Conservation (phyloP, 2,329 filamentous ascomycete species). For the Fusarium luffae region DNA sequence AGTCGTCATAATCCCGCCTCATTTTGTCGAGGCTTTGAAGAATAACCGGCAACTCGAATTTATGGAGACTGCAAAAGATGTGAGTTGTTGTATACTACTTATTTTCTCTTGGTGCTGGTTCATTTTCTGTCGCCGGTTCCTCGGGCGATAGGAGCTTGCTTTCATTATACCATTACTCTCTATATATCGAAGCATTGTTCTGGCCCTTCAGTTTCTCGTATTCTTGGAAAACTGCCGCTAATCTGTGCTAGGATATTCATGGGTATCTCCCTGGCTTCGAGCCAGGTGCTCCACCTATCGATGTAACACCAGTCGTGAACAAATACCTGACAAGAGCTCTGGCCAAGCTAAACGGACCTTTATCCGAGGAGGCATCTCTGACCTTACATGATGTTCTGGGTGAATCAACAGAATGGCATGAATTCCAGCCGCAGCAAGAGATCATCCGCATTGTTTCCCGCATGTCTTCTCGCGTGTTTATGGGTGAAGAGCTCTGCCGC, state of each 20-base stretch:
- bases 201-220: too few species aligned
- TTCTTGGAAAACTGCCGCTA: fast-evolving
- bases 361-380: background rate
- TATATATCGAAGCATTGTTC: too few species aligned
- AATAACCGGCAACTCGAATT: background rate
- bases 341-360: background rate
- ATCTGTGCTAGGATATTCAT: background rate
- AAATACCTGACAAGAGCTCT: slow-evolving; percentile 2
- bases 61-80: background rate
- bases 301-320: background rate
- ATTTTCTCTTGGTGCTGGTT: too few species aligned
- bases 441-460: background rate
- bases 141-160: too few species aligned
- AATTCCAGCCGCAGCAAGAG: background rate
- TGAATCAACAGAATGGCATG: slow-evolving; percentile 6
- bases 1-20: background rate
- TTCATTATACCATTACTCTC: too few species aligned
- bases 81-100: too few species aligned
- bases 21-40: background rate
- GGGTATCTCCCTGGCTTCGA: slow-evolving; percentile 1
- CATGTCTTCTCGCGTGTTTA: slow-evolving; percentile 52
- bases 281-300: background rate
- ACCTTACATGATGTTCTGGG: background rate
- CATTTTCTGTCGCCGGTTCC: too few species aligned
- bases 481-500: slow-evolving; percentile 54